Percentiles rank a stretch among this genome's conserved stretches.
Conservation (phyloP, 1,139 yeast genomes). For the Candida glucosophila region DNA sequence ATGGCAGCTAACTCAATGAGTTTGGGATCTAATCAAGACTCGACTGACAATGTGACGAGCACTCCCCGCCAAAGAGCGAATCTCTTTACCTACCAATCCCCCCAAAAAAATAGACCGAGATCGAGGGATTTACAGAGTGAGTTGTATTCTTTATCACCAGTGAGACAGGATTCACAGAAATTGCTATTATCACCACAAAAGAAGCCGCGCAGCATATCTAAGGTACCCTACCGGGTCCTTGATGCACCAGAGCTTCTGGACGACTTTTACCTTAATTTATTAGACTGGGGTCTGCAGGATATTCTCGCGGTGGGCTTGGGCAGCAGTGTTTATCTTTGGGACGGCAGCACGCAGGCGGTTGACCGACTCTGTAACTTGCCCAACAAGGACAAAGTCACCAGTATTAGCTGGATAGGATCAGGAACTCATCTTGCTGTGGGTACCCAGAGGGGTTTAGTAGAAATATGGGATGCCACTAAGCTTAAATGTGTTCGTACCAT, state of each 20-base stretch:
- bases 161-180: constrained; percentile 79
- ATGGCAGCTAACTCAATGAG: constrained; percentile 1
- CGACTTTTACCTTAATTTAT: constrained; percentile 83
- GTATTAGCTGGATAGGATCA: constrained; percentile 89
- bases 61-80: constrained; percentile 55
- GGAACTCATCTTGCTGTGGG: constrained; percentile 94
- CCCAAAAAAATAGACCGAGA: constrained; percentile 52
- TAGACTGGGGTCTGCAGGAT: constrained; percentile 95
- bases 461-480: constrained; percentile 92
- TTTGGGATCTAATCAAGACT: constrained; percentile 5
- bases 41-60: constrained; percentile 20
- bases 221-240: constrained; percentile 84
- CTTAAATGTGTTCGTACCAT: constrained; percentile 78
- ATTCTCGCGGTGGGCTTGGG: constrained; percentile 87
- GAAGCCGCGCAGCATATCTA: constrained; percentile 67
- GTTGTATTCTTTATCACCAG: constrained; percentile 77
- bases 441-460: constrained; percentile 77
- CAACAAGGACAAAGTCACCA: constrained; percentile 60
- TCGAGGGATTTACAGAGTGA: constrained; percentile 60
- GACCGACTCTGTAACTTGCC: constrained; percentile 69
- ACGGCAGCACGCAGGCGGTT: constrained; percentile 79
- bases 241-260: constrained; percentile 97
- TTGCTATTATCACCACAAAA: constrained; percentile 74
- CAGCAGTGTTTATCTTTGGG: constrained; percentile 83
- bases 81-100: constrained; percentile 64